Base-by-base conservation (phyloP, 106 monocot species). In the Dendrobium huoshanense region DNA sequence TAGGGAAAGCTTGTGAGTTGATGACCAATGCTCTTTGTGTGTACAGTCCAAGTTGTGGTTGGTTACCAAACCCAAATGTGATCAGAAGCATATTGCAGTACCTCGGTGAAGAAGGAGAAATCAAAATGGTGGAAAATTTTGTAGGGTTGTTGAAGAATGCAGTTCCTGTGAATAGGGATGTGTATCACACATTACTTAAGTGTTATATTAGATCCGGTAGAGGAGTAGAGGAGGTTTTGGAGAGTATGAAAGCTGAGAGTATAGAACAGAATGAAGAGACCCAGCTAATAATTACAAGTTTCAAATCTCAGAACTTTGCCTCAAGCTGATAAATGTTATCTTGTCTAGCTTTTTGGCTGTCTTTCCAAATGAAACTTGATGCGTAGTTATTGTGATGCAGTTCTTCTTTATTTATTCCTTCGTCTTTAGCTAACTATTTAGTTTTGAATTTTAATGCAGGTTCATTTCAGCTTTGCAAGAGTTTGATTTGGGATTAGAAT, bases 171-270 rank as follows among this genome's bases (percentile, higher is more conserved):
- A 77, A 89, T 44, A 83, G 76, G 45, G 80, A 87, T 18, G 89
- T 89, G 89, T 89, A 91, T 86, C 85, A 89, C 61, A 73, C 93
- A 51, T 77, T 94, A 79, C 85, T 91, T 41, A 89, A 78, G 81
- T 89, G 80, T 33, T 68, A 82, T 64, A 41, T 89, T 22, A 91
- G 89, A 86, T 84, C 72, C 58, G 94, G 84, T 37, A 87, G 73
- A 82, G 75, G 86, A 25, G 78, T 88, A 22, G 82, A 78, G 33
- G 81, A 85, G 29, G 44, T 89, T 44, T 56, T 89, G 56, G 75
- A 86, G 87, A 82, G 74, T 4, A 89, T 87, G 91, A 77, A 86
- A 81, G 77, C 80, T 44, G 86, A 89, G 83, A 85, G 82, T 41
- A 80, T 92, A 43, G 84, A 82, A 22, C 55, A 65, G 73, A 41